Evolutionary conservation across 192 early-diverging fungal species (phyloP), one percentile per base, ranked within the genome.

Genomic region (Thamnidium elegans): DNA sequence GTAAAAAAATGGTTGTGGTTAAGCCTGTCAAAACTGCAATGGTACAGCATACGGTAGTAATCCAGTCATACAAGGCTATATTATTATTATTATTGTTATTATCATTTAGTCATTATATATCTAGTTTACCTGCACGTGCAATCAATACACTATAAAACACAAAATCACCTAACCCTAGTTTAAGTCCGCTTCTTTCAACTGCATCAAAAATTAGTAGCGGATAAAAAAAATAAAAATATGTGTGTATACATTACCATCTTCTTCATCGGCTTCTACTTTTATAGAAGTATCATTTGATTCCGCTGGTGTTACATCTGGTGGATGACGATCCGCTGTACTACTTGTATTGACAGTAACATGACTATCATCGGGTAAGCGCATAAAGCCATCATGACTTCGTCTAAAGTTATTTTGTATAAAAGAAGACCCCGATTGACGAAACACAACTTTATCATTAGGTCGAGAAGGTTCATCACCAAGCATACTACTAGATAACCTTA

Each of bases 151-250:
- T 88, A 59, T 94, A 94, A 68, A 94, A 94, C 6, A 94, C 93
- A 83, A 94, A 94, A 66, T 94, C 93, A 23, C 93, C 93, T 32
- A 94, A 65, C 8, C 93, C 93, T n/a, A 94, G 67, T 66, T 94
- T 94, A 44, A 94, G 62, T 36, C 93, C 93, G 20, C 81, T 79
- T 52, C 82, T 62, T 66, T 86, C 81, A 13, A 58, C 85, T 65
- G 63, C 42, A 26, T 26, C 26, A 17, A 19, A 14, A 51, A 48
- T 48, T 23, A 32, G 3, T 15, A 50, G 36, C 7, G 21, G 2
- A 59, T 9, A 23, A 13, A 52, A 11, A 26, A 34, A 63, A 23
- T 19, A 52, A 11, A 26, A 34, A 63, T 19, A 54, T 15, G 20
- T 4, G 20, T 14, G 1, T 21, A 1, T 58, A 15, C 19, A 42